These are phyloP conservation scores for cucumber (Cucumis sativus) DNA, from an alignment of 306 rosid genomes.

Conservation along the genomic window DNA sequence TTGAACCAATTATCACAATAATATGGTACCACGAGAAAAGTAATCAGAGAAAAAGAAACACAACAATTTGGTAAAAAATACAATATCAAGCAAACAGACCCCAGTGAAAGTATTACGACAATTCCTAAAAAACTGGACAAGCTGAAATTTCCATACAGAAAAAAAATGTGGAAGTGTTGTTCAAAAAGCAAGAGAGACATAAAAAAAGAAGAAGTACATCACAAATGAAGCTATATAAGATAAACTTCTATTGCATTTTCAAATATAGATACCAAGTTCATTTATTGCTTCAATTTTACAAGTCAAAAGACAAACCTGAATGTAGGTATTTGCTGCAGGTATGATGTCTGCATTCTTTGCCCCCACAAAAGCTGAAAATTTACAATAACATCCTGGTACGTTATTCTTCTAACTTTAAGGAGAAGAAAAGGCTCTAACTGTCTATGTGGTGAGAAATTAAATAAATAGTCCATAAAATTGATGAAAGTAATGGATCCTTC, in stretches of 20 bases:
- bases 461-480: not conserved
- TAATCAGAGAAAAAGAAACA: not conserved
- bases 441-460: slow-evolving; percentile 1
- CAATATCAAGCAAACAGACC: too few species aligned
- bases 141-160: not conserved
- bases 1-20: not conserved
- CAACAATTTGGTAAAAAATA: too few species aligned
- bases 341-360: slow-evolving; percentile 49
- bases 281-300: too few species aligned
- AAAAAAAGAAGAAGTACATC: too few species aligned
- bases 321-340: slow-evolving; percentile 74
- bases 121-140: not conserved
- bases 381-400: slow-evolving; percentile 18
- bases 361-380: slow-evolving; percentile 66
- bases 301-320: slow-evolving; percentile 39
- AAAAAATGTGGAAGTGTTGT: not conserved
- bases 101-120: not conserved
- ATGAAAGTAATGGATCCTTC: not conserved
- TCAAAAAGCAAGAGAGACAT: not conserved
- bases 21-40: not conserved
- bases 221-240: too few species aligned
- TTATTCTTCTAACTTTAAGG: slow-evolving; percentile 10
- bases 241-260: too few species aligned
- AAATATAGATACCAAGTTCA: too few species aligned
- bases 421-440: slow-evolving; percentile 11